These are phyloP conservation scores for Aspergillus taichungensis DNA, from an alignment of 495 filamentous ascomycete species.

Conservation along the genomic window DNA sequence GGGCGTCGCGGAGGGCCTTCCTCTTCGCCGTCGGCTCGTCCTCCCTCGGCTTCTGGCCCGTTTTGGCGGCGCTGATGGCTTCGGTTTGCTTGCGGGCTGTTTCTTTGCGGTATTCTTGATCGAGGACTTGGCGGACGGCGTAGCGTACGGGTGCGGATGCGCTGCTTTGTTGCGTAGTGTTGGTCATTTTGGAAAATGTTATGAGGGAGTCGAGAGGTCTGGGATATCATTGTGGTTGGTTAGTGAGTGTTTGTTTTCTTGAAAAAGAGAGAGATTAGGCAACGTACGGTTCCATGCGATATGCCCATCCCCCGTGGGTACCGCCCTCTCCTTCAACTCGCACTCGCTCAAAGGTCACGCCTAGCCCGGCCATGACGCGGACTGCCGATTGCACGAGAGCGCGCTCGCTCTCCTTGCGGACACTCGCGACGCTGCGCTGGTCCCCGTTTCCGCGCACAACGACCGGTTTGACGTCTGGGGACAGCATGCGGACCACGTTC, in stretches of 20 bases:
- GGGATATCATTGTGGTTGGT: slow-evolving; percentile 5
- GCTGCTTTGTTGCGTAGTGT: slow-evolving; percentile 18
- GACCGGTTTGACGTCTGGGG: slow-evolving; percentile 88
- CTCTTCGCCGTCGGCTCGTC: slow-evolving; percentile 12
- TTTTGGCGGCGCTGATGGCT: slow-evolving; percentile 43
- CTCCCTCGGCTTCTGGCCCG: slow-evolving; percentile 21
- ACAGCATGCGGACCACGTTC: slow-evolving; percentile 69
- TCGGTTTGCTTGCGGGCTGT: slow-evolving; percentile 50
- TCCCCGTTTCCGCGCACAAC: slow-evolving; percentile 66
- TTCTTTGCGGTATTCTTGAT: slow-evolving; percentile 74
- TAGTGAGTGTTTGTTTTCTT: slow-evolving; percentile 16
- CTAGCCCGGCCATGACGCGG: slow-evolving; percentile 65
- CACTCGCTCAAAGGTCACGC: slow-evolving; percentile 73
- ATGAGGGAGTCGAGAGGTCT: slow-evolving; percentile 62
- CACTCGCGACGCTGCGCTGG: slow-evolving; percentile 62
- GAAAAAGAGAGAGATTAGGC: not conserved
- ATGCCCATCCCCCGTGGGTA: slow-evolving; percentile 60
- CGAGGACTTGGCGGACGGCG: slow-evolving; percentile 84
- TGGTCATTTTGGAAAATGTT: slow-evolving; percentile 31
- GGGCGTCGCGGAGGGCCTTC: slow-evolving; percentile 9
- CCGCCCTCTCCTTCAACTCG: slow-evolving; percentile 60
- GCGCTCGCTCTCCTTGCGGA: slow-evolving; percentile 78
- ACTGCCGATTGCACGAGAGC: slow-evolving; percentile 70
- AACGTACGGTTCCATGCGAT: slow-evolving; percentile 90
- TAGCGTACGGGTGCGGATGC: slow-evolving; percentile 65